Evolutionary conservation across 1,284 basidiomycete genomes (phyloP), one percentile per base, ranked within the genome.

Genomic region (Apiotrichum gracile): DNA sequence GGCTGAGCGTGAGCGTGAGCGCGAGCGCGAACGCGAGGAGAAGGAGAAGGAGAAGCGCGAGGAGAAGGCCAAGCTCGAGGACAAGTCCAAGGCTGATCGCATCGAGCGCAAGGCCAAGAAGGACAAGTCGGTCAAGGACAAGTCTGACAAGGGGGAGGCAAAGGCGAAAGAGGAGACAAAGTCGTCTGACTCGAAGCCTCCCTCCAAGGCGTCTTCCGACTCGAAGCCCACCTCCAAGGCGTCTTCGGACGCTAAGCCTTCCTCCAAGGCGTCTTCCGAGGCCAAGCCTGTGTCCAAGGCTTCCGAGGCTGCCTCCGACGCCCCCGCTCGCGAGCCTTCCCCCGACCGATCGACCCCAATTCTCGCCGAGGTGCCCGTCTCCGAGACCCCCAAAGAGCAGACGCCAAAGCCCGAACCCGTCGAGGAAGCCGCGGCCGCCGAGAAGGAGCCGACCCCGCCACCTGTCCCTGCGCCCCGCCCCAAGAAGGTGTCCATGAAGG

Each of bases 401-500:
- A 45, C 31, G 13, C 29, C 43, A 5, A 25, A 9, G 29, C 29
- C 44, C 27, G 44, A 26, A 46, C 25, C 34, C 24, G 5, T 9
- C 22, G 21, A 40, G 22, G 17, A 50, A 25, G 39, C 52, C 19
- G 50, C 52, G 27, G 27, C 43, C n/a, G 57, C 51, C 22, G 60
- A 54, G 26, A 65, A 49, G 56, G 64, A 57, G 47, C 59, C 47
- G 38, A 61, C 54, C 17, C 61, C 50, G 25, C 17, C 31, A 10
- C 21, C 44, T 10, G 38, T n/a, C n/a, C n/a, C n/a, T n/a, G n/a
- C n/a, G n/a, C n/a, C 54, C 16, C 34, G 39, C 14, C 64, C 64
- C 21, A 69, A 69, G 62, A 69, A 69, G 52, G 64, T 72, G 9
- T 63, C 65, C 3, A 52, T 72, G n/a, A 55, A 61, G 19, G 70